A percentile compares a stretch with the other conserved stretches of the same genome.
Conservation (phyloP, 2,329 filamentous ascomycete genomes). For the Claviceps sp. region DNA sequence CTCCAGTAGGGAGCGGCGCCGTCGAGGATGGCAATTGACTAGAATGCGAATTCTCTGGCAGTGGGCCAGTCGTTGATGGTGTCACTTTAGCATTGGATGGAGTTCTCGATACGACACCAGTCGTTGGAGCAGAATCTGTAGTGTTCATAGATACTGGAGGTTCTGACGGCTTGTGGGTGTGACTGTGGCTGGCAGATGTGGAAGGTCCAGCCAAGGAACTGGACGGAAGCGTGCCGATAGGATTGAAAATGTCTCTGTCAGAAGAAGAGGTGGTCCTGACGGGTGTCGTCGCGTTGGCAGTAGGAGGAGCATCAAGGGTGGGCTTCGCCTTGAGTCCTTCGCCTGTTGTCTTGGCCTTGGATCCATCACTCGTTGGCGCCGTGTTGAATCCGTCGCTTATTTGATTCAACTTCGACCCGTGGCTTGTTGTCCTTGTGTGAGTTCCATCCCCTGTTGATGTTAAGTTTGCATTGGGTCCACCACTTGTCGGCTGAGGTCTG, state of each 20-base stretch:
- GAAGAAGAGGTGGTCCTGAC: background rate
- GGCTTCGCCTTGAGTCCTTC: background rate
- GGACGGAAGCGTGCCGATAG: conserved; percentile 11
- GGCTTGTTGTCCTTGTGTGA: background rate
- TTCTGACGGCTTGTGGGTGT: background rate
- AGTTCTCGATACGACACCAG: background rate
- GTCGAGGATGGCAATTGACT: background rate
- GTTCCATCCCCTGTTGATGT: background rate
- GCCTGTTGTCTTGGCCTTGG: background rate
- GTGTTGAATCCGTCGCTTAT: background rate
- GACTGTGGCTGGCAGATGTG: conserved; percentile 7
- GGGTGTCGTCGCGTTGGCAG: conserved; percentile 2
- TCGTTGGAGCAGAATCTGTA: background rate
- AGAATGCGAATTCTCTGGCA: background rate
- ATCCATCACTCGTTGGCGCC: background rate
- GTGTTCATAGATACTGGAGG: background rate
- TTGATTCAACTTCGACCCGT: background rate
- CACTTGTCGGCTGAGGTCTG: background rate
- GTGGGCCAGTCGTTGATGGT: background rate
- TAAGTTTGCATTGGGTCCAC: background rate
- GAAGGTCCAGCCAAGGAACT: conserved; percentile 8
- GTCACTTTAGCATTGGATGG: background rate
- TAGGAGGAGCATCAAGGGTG: background rate
- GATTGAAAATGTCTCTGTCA: conserved; percentile 11
- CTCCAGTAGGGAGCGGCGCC: background rate